Conservation (phyloP, 352 stramenopile genomes). For the Peronospora farinosa region DNA sequence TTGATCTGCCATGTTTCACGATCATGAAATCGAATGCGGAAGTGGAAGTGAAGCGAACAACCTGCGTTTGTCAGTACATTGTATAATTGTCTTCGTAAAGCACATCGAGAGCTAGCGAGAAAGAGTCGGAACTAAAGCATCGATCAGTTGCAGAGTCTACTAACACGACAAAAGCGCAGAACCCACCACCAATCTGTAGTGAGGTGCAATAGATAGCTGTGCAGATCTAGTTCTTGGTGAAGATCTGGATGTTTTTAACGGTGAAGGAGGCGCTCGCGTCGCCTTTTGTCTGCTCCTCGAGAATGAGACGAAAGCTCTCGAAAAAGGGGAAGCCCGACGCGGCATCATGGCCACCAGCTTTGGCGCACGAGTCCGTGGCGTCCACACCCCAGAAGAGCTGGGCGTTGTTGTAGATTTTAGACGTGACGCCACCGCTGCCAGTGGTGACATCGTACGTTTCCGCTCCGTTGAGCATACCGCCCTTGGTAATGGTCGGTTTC, state of each 20-base stretch:
- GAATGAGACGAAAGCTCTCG: constrained; percentile 61
- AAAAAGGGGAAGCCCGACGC: constrained; percentile 73
- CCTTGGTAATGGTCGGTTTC: constrained; percentile 58
- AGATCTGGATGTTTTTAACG: constrained; percentile 72
- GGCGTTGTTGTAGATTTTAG: constrained; percentile 77
- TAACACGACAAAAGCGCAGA: too few relatives aligned
- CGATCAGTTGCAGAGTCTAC: too few relatives aligned
- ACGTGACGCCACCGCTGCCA: constrained; percentile 38
- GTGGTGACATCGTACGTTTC: constrained; percentile 57
- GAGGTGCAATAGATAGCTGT: neutral
- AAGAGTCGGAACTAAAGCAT: too few relatives aligned
- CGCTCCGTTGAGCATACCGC: constrained; percentile 42
- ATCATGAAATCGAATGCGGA: too few relatives aligned
- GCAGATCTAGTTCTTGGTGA: constrained; percentile 44
- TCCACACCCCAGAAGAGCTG: constrained; percentile 63
- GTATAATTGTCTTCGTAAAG: too few relatives aligned
- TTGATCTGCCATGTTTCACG: too few relatives aligned
- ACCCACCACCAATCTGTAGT: neutral
- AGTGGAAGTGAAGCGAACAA: too few relatives aligned
- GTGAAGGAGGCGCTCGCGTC: constrained; percentile 64
- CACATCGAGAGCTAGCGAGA: too few relatives aligned
- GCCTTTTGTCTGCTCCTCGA: constrained; percentile 73
- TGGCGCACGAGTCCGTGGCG: constrained; percentile 33
- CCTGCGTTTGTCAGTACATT: too few relatives aligned
- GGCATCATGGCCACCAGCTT: constrained; percentile 47